Evolutionary conservation across 768 basidiomycete genomes (phyloP), one percentile per base, ranked within the genome.

Genomic region (Rhodotorula toruloides): DNA sequence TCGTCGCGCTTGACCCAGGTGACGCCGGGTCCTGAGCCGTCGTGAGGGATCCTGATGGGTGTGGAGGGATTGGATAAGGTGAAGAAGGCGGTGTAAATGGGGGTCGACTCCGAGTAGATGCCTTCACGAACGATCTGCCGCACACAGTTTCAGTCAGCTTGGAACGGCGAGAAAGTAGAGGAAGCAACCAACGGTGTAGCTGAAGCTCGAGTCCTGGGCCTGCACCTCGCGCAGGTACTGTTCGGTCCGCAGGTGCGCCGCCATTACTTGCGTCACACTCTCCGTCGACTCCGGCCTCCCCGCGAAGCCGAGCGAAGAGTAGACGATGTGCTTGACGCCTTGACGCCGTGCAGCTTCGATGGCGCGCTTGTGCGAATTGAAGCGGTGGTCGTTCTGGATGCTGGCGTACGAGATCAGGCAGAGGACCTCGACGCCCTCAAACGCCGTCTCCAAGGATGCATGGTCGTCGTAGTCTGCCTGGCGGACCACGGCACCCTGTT

Each of bases 1-100:
- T 55, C 54, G 40, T 55, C 54, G 19, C 40, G 54, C 54, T 55
- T 55, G 19, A 39, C 54, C 54, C 54, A 55, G 17, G 54, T 29
- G 29, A 55, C 27, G 54, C 54, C 54, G 5, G 40, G 54, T 17
- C 29, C 54, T 19, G 54, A 31, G 19, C 54, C 54, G 54, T 42
- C 54, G 54, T 55, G 54, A 39, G 54, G 54, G 54, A 55, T 58
- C 11, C 46, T 31, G 56, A 44, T 58, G 11, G 52, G 8, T 13
- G 32, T 4, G 10, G 34, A 22, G 17, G 29, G n/a, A 11, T 25
- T 37, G 25, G 44, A 43, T 2, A 14, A n/a, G 10, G 31, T 16
- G 43, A 46, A 57, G 43, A 55, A 55, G 40, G 40, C 40, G 17
- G 54, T 55, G 54, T 55, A 55, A 21, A 55, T 42, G 29, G 40